phyloP scores from a whole-genome alignment of 2,329 filamentous ascomycete species.

The Fusarium subtropicale region DNA sequence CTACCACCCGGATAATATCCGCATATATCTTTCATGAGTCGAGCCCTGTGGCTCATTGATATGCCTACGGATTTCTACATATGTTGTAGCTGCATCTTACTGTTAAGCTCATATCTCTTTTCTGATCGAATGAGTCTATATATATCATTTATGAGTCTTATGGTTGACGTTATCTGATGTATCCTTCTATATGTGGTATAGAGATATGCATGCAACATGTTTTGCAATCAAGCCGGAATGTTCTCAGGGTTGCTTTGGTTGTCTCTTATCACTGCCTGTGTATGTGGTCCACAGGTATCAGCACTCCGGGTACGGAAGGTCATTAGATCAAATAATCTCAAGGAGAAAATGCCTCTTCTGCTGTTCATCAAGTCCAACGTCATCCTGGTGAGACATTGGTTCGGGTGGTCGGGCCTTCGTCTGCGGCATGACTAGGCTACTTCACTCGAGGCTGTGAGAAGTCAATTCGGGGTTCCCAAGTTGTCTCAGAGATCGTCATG shows the following conservation, averaged over 20 bases:
- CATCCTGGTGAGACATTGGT: not conserved
- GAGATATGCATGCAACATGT: not conserved
- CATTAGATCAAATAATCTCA: not conserved
- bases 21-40: too few relatives aligned
- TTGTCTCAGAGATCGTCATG: not conserved
- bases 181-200: not conserved
- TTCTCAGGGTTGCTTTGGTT: not conserved
- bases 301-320: not conserved
- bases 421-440: not conserved
- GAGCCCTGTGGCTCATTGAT: too few relatives aligned
- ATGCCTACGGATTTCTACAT: too few relatives aligned
- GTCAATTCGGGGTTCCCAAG: too few relatives aligned
- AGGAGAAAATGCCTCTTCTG: not conserved
- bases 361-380: not conserved
- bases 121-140: too few relatives aligned
- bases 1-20: too few relatives aligned
- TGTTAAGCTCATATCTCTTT: too few relatives aligned
- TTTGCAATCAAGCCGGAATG: not conserved
- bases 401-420: not conserved
- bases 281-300: not conserved
- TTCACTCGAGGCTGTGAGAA: not conserved
- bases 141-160: too few relatives aligned
- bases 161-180: too few relatives aligned
- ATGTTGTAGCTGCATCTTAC: too few relatives aligned
- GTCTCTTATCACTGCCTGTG: not conserved